Conservation (phyloP, 208 protist species). For the Crithidia expoeki region DNA sequence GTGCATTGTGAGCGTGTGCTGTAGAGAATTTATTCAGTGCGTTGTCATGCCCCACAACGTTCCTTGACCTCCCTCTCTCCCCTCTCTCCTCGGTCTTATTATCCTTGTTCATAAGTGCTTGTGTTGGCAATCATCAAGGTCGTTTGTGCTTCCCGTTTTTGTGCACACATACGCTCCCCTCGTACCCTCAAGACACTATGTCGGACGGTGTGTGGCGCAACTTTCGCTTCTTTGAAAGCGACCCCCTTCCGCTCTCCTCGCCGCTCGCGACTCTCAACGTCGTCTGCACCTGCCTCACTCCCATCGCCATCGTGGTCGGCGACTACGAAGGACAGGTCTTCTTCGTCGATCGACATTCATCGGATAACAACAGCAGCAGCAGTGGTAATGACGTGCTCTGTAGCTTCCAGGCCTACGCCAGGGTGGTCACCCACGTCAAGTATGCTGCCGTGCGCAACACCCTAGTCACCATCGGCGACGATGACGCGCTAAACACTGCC, state of each 20-base stretch:
- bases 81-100: too few relatives aligned
- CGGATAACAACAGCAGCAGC: background rate
- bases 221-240: conserved; percentile 77
- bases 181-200: conserved; percentile 4
- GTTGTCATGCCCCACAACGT: too few relatives aligned
- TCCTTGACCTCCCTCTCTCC: too few relatives aligned
- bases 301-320: conserved; percentile 84
- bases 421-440: conserved; percentile 71
- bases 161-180: background rate
- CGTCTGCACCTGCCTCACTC: conserved; percentile 73
- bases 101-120: background rate
- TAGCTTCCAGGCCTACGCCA: conserved; percentile 84
- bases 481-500: conserved; percentile 54
- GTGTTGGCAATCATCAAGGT: background rate
- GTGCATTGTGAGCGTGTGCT: too few relatives aligned
- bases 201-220: conserved; percentile 32
- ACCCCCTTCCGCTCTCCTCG: conserved; percentile 25
- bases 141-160: background rate
- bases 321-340: conserved; percentile 79
- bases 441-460: conserved; percentile 51
- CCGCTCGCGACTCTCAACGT: conserved; percentile 54
- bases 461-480: conserved; percentile 84
- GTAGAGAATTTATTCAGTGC: too few relatives aligned
- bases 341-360: conserved; percentile 62
- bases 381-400: too few relatives aligned